phyloP scores from a whole-genome alignment of 352 stramenopile genomes.

The Blastocystis sp. region DNA sequence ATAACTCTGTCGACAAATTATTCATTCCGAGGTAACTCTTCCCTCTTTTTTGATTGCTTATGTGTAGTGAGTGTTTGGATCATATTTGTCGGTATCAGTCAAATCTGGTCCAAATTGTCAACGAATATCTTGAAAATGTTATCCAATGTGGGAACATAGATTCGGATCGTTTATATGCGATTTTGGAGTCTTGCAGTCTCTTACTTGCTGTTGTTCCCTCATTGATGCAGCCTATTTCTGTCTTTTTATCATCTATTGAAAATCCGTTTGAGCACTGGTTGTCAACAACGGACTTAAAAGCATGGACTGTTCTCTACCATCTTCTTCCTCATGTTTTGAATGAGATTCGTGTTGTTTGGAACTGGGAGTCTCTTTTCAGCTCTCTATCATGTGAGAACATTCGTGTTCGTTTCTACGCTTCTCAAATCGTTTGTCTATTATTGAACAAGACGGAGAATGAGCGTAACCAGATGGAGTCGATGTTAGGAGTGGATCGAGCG shows the following conservation, averaged over 20 bases:
- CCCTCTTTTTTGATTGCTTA: background rate
- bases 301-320: slow-evolving; percentile 16
- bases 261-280: slow-evolving; percentile 39
- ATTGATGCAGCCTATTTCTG: background rate
- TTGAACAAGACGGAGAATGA: slow-evolving; percentile 49
- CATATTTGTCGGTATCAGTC: slow-evolving; percentile 12
- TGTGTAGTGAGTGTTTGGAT: slow-evolving; percentile 46
- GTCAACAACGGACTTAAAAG: background rate
- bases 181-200: slow-evolving; percentile 36
- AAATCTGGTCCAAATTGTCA: slow-evolving; percentile 40
- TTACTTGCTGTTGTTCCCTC: slow-evolving; percentile 5
- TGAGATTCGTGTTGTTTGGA: slow-evolving; percentile 19
- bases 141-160: background rate
- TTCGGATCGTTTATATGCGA: background rate
- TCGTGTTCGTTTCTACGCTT: slow-evolving; percentile 21
- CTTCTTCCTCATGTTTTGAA: slow-evolving; percentile 27
- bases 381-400: slow-evolving; percentile 33
- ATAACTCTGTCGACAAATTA: slow-evolving; percentile 21
- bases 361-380: slow-evolving; percentile 21
- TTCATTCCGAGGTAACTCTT: slow-evolving; percentile 34
- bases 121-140: slow-evolving; percentile 36
- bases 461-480: slow-evolving; percentile 6
- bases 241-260: slow-evolving; percentile 47
- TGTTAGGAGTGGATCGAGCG: background rate
- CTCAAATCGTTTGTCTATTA: slow-evolving; percentile 15